Evolutionary conservation across 257 asterid species (phyloP), one percentile per base, ranked within the genome.

Genomic region (Anisodus tanguticus): DNA sequence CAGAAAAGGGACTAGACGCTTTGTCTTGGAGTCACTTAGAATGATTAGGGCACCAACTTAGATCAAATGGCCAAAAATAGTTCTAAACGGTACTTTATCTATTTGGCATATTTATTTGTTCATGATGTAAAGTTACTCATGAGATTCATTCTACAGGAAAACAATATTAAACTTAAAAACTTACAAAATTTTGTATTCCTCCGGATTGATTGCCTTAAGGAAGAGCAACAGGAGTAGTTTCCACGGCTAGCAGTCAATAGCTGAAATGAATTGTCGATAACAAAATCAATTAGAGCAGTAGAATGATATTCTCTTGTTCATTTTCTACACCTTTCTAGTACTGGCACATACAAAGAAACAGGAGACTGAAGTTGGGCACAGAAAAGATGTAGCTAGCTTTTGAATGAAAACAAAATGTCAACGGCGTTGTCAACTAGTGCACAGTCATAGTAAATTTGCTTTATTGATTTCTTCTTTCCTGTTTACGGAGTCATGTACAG

Each of bases 101-200:
- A n/a, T 43, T 80, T 19, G n/a, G 74, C 58, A n/a, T 43, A 10
- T 76, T 51, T 12, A 26, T 76, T 19, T 51, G 22, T 62, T 60
- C 72, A 62, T 45, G 76, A 19, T 41, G 76, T 22, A 41, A 31
- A 47, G 74, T 45, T 19, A 49, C 74, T 62, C 31, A 22, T 81
- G 76, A 35, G 80, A 83, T 49, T 70, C 45, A 31, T 31, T 67
- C n/a, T 35, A 39, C 55, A 62, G 12, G 62, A 80, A 68, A 82
- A 67, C 71, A 16, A 63, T 69, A 26, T 59, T 45, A n/a, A 77
- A 60, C 81, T 77, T 62, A 74, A 79, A 51, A 51, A 90, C 98
- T 94, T 93, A 95, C 98, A 84, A 76, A 37, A 87, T 64, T 55
- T 84, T 59, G 91, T 79, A 85, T 62, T 85, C 85, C 93, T 90